These are phyloP conservation scores for Euphrasia arctica DNA, from an alignment of 305 asterid genomes.

Conservation along the genomic window DNA sequence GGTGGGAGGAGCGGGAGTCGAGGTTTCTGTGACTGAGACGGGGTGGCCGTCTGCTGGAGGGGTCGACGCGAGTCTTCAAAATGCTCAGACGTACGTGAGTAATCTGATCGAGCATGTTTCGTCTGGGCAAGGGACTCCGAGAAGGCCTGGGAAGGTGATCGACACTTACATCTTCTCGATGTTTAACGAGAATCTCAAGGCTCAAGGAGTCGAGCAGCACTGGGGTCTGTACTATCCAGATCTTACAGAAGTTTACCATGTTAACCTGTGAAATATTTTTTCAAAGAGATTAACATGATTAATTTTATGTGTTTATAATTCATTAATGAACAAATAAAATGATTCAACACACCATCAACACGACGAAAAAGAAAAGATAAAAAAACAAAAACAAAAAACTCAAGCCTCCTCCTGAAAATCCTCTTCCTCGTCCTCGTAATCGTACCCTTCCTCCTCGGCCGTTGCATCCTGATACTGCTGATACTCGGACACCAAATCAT, in stretches of 20 bases:
- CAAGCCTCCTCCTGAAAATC: conserved; percentile 33
- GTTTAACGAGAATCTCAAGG: conserved; percentile 35
- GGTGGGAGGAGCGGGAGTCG: conserved; percentile 17
- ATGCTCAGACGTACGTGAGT: conserved; percentile 28
- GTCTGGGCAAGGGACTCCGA: conserved; percentile 24
- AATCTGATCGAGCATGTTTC: conserved; percentile 18
- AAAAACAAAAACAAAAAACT: not conserved
- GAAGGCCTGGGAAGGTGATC: conserved; percentile 27
- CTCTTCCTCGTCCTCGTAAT: conserved; percentile 39
- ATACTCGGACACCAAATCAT: conserved; percentile 58
- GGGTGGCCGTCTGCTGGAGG: conserved; percentile 44
- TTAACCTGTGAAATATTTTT: not conserved
- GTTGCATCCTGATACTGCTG: conserved; percentile 71
- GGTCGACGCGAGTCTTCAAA: conserved; percentile 23
- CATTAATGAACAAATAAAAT: too few relatives aligned
- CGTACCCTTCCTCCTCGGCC: conserved; percentile 42
- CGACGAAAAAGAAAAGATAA: not conserved
- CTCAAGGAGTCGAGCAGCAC: conserved; percentile 30
- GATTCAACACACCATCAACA: not conserved
- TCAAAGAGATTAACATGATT: too few relatives aligned
- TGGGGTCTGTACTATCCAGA: conserved; percentile 33
- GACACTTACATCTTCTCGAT: conserved; percentile 34
- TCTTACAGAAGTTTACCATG: conserved; percentile 39
- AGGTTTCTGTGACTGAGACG: conserved; percentile 31
- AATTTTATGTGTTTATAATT: too few relatives aligned